Evolutionary conservation across 129 eudicot genomes (phyloP).

Genomic region (Pulicaria dysenterica): DNA sequence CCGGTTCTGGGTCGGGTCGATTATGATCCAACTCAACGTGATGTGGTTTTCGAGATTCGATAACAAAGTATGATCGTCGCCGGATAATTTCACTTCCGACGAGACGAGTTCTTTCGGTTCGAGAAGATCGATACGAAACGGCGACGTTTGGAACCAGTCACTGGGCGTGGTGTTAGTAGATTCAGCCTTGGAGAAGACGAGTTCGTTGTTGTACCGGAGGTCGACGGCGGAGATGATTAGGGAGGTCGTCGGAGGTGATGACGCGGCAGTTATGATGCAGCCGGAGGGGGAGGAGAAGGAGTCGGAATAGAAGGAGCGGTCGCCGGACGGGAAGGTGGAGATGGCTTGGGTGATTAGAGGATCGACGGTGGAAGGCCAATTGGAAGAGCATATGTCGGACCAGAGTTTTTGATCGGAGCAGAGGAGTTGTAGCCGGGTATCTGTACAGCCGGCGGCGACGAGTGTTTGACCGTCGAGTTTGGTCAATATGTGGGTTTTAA

Average conservation of each 20-base stretch:
- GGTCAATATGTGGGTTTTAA: conserved; percentile 39
- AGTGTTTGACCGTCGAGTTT: conserved; percentile 53
- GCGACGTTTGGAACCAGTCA: conserved; percentile 40
- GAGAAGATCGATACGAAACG: conserved; percentile 38
- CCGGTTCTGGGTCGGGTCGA: conserved; percentile 38
- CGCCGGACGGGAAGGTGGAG: conserved; percentile 44
- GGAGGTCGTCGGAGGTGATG: background rate
- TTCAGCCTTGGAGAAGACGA: conserved; percentile 35
- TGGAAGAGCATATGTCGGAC: conserved; percentile 45
- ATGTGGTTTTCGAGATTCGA: conserved; percentile 13
- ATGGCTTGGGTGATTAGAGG: conserved; percentile 6
- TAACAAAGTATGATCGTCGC: background rate
- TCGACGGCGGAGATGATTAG: conserved; percentile 37
- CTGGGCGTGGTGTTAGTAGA: conserved; percentile 26
- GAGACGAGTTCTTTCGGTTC: conserved; percentile 40
- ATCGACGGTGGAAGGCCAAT: conserved; percentile 47
- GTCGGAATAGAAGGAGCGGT: conserved; percentile 43
- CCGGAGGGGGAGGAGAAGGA: conserved; percentile 31
- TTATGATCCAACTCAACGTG: conserved; percentile 37
- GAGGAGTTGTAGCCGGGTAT: conserved; percentile 40
- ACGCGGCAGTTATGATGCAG: background rate
- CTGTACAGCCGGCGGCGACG: conserved; percentile 46
- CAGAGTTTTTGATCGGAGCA: conserved; percentile 48
- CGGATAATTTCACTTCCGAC: conserved; percentile 11
- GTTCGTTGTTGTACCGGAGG: conserved; percentile 12